These are phyloP conservation scores for Verticillium zaregamsianum DNA, from an alignment of 2,329 filamentous ascomycete genomes.

Conservation along the genomic window DNA sequence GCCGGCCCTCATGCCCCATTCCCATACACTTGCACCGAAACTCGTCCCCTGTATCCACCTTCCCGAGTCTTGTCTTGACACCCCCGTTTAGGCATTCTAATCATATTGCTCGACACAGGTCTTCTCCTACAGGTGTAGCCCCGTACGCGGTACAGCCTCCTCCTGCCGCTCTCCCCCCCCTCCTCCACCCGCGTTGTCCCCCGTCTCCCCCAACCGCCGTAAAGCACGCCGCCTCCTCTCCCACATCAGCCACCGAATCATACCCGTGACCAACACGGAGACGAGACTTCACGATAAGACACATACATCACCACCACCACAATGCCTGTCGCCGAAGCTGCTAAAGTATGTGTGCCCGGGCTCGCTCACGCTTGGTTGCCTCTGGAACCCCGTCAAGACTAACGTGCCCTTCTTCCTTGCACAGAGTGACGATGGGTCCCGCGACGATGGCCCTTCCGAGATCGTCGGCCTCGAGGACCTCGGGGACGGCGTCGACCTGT, in stretches of 20 bases:
- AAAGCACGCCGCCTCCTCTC: neutral
- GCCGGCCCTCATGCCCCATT: neutral
- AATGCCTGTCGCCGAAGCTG: conserved; percentile 20
- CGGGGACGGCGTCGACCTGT: conserved; percentile 70
- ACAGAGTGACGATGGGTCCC: conserved; percentile 11
- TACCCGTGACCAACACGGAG: neutral
- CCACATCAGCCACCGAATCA: neutral
- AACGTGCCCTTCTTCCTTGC: conserved; percentile 5
- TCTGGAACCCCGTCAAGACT: conserved; percentile 1
- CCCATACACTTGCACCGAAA: neutral
- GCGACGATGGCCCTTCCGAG: conserved; percentile 18
- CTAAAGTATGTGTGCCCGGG: conserved; percentile 23
- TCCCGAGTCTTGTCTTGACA: neutral
- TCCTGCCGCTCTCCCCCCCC: conserved; percentile 3
- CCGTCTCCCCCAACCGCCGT: conserved; percentile 2
- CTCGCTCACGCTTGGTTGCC: conserved; percentile 4
- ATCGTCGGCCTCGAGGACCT: conserved; percentile 38
- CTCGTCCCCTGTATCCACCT: neutral
- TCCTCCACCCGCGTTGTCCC: conserved; percentile 4
- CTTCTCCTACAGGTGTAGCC: neutral
- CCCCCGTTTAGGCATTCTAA: neutral
- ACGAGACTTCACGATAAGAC: neutral
- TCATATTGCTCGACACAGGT: neutral
- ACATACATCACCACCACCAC: neutral
- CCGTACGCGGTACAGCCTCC: conserved; percentile 3